Conservation (phyloP, 140 eudicot genomes). For the Ambrosia hybrid region DNA sequence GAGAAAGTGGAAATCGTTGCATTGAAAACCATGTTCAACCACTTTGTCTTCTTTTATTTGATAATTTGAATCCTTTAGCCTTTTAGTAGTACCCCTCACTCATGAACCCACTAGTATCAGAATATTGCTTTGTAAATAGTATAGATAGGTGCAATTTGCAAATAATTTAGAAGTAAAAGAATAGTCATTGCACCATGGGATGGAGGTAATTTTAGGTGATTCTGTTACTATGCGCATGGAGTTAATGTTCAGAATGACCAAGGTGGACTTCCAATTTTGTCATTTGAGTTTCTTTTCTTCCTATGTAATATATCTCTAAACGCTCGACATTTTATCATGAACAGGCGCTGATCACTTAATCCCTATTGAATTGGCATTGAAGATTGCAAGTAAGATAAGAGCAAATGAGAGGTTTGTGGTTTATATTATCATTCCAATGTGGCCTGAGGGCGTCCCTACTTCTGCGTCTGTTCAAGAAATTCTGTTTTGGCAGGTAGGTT, state of each 20-base stretch:
- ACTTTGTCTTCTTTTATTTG: too few species aligned
- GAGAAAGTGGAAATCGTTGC: too few species aligned
- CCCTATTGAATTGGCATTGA: slow-evolving; percentile 59
- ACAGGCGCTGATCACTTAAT: slow-evolving; percentile 62
- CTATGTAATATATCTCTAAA: not conserved
- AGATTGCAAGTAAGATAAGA: slow-evolving; percentile 59
- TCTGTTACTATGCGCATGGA: not conserved
- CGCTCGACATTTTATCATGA: not conserved
- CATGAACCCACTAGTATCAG: too few species aligned
- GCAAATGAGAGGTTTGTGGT: slow-evolving; percentile 54
- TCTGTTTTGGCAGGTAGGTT: too few species aligned
- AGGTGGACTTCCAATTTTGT: not conserved
- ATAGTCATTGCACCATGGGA: not conserved
- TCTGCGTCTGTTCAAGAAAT: slow-evolving; percentile 58
- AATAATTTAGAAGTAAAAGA: not conserved
- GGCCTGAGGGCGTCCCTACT: slow-evolving; percentile 62
- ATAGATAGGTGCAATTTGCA: not conserved
- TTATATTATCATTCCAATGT: slow-evolving; percentile 57
- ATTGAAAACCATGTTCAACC: too few species aligned
- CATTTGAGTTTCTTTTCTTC: slow-evolving; percentile 5
- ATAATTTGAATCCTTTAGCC: too few species aligned
- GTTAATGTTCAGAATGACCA: slow-evolving; percentile 9
- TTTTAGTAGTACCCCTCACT: too few species aligned
- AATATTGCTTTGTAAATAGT: not conserved
- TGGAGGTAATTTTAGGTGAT: too few species aligned